Evolutionary conservation across 306 rosid genomes (phyloP).

Genomic region (Lupinus albus): DNA sequence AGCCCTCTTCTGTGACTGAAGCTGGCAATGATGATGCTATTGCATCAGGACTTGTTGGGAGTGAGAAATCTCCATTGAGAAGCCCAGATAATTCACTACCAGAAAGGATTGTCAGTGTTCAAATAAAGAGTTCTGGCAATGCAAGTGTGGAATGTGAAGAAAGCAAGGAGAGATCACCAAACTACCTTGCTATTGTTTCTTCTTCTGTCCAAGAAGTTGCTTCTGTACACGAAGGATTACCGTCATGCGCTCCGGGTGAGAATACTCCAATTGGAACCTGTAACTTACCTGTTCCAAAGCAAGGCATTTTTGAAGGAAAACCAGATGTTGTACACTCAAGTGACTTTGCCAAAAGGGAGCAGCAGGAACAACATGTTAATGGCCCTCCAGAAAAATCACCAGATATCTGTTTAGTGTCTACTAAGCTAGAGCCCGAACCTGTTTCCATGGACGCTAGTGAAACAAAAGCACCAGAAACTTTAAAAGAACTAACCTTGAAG

Average conservation of each 20-base stretch:
- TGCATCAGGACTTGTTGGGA: slow-evolving; percentile 38
- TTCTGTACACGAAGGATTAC: slow-evolving; percentile 39
- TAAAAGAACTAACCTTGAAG: slow-evolving; percentile 48
- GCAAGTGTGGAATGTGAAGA: slow-evolving; percentile 46
- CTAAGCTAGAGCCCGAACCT: slow-evolving; percentile 47
- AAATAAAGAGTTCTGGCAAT: slow-evolving; percentile 41
- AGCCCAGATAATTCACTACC: slow-evolving; percentile 41
- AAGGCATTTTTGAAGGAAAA: slow-evolving; percentile 46
- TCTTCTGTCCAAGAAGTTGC: slow-evolving; percentile 50
- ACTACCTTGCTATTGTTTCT: slow-evolving; percentile 43
- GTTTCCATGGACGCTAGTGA: slow-evolving; percentile 47
- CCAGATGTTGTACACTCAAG: slow-evolving; percentile 44
- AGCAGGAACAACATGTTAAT: slow-evolving; percentile 47
- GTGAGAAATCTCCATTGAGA: slow-evolving; percentile 48
- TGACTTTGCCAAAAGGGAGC: slow-evolving; percentile 56
- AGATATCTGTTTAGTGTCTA: slow-evolving; percentile 44
- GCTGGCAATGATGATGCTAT: slow-evolving; percentile 40
- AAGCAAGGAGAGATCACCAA: slow-evolving; percentile 51
- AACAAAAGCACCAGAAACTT: slow-evolving; percentile 43
- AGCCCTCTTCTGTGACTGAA: slow-evolving; percentile 50
- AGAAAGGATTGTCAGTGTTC: slow-evolving; percentile 47
- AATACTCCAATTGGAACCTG: slow-evolving; percentile 43
- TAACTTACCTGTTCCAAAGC: slow-evolving; percentile 44
- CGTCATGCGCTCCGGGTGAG: slow-evolving; percentile 36
- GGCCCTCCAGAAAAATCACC: slow-evolving; percentile 49